Conservation (phyloP, 2,329 filamentous ascomycete species). For the Lasiodiplodia hormozganensis region DNA sequence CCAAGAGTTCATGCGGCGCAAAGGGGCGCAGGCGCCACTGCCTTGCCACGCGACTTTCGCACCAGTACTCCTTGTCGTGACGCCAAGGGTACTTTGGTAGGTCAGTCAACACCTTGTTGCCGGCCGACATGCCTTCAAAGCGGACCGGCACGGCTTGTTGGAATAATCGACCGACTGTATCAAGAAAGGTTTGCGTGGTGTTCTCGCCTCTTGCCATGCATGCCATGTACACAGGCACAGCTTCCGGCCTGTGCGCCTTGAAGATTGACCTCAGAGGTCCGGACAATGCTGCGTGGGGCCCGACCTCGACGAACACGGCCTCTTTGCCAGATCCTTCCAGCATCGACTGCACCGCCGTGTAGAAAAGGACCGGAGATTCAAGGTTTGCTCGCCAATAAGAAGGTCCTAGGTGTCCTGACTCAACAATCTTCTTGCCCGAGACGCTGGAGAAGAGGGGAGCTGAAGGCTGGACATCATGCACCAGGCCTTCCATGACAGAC, state of each 20-base stretch:
- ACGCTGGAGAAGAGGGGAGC: constrained; percentile 30
- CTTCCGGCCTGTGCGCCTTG: constrained; percentile 2
- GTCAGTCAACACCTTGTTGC: not conserved
- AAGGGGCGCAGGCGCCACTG: constrained; percentile 22
- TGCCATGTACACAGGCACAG: constrained; percentile 34
- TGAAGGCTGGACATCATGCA: not conserved
- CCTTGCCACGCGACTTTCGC: constrained; percentile 29
- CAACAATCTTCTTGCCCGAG: not conserved
- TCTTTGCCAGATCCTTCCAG: constrained; percentile 1
- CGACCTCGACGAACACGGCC: constrained; percentile 42
- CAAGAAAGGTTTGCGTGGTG: not conserved
- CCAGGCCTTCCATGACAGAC: constrained; percentile 8
- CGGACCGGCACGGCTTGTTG: not conserved
- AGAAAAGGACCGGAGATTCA: constrained; percentile 23
- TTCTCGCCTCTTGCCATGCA: constrained; percentile 34
- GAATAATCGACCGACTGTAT: constrained; percentile 22
- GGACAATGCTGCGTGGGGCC: constrained; percentile 45
- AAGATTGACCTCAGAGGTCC: constrained; percentile 42
- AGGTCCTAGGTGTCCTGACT: not conserved
- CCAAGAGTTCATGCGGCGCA: constrained; percentile 36
- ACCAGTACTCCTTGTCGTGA: constrained; percentile 30
- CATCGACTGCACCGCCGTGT: not conserved
- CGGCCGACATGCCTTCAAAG: not conserved
- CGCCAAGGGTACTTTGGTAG: constrained; percentile 32
- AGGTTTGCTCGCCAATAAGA: constrained; percentile 30